phyloP scores from a whole-genome alignment of 2,329 filamentous ascomycete species.

The Fusarium nodosum region DNA sequence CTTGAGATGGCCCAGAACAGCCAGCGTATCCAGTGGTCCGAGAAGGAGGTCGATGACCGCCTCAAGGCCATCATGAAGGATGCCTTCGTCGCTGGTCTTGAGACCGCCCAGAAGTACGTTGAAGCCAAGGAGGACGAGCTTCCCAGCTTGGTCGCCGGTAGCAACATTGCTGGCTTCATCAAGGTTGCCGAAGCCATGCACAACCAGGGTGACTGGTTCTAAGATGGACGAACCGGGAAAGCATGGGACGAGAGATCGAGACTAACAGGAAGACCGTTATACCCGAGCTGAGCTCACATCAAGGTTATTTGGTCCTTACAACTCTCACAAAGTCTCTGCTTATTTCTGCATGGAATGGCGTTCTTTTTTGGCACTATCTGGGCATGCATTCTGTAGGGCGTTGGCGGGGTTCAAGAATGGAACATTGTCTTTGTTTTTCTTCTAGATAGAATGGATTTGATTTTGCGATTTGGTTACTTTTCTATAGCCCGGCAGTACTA shows the following conservation, averaged over 20 bases:
- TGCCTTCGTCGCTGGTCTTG: conserved; percentile 89
- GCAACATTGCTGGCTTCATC: conserved; percentile 97
- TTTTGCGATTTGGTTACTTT: conserved; percentile 32
- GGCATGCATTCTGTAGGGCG: conserved; percentile 49
- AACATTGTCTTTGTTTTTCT: conserved; percentile 33
- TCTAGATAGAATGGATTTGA: conserved; percentile 38
- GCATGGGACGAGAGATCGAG: conserved; percentile 21
- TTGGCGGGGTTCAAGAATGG: conserved; percentile 46
- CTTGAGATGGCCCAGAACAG: conserved; percentile 99
- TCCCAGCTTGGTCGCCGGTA: conserved; percentile 90
- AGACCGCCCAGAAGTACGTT: conserved; percentile 92
- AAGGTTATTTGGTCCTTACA: conserved; percentile 32
- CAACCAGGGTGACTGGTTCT: conserved; percentile 95
- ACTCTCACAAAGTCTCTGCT: conserved; percentile 16
- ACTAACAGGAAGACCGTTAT: conserved; percentile 35
- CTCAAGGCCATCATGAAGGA: conserved; percentile 96
- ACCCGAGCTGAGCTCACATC: conserved; percentile 47
- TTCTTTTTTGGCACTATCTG: conserved; percentile 41
- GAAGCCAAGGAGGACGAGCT: conserved; percentile 83
- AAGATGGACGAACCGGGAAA: conserved; percentile 20
- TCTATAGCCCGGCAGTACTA: conserved; percentile 40
- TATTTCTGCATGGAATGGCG: conserved; percentile 29
- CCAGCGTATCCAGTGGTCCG: conserved; percentile 84
- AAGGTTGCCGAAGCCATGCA: conserved; percentile 97
- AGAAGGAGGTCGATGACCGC: conserved; percentile 90